Conservation (phyloP, 2,329 filamentous ascomycete species). For the Penicillium psychrosexuale region DNA sequence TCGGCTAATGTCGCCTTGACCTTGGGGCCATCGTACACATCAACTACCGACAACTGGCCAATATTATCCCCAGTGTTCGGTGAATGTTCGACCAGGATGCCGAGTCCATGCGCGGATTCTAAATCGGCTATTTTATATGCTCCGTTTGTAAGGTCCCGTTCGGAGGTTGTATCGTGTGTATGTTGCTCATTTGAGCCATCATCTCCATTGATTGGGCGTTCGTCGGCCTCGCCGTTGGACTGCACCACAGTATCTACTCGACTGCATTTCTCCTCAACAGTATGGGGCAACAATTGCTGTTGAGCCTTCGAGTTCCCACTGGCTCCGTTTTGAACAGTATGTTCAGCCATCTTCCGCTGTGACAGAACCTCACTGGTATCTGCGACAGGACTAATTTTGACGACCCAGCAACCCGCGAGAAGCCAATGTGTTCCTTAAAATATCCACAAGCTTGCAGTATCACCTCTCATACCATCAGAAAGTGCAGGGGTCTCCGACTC, state of each 20-base stretch:
- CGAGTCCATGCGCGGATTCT: constrained; percentile 17
- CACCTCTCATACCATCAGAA: not conserved
- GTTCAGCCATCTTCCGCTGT: constrained; percentile 6
- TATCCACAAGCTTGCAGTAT: not conserved
- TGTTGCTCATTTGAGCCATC: not conserved
- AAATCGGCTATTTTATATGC: not conserved
- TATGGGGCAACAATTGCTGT: not conserved
- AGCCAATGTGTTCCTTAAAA: not conserved
- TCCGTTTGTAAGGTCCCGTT: not conserved
- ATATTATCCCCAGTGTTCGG: constrained; percentile 8
- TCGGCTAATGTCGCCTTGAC: constrained; percentile 13
- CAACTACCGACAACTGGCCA: constrained; percentile 25
- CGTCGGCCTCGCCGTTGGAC: not conserved
- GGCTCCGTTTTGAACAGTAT: not conserved
- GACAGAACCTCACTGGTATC: constrained; percentile 1
- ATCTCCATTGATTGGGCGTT: not conserved
- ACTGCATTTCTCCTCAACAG: not conserved
- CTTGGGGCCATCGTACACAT: constrained; percentile 31
- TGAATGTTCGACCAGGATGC: constrained; percentile 18
- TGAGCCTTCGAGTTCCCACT: not conserved
- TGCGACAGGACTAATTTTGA: constrained; percentile 7
- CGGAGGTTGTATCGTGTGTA: not conserved
- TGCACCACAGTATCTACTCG: not conserved
- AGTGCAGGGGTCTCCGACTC: not conserved
- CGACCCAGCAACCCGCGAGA: not conserved